Evolutionary conservation across 768 basidiomycete species (phyloP).

Genomic region (Rhodotorula paludigena): DNA sequence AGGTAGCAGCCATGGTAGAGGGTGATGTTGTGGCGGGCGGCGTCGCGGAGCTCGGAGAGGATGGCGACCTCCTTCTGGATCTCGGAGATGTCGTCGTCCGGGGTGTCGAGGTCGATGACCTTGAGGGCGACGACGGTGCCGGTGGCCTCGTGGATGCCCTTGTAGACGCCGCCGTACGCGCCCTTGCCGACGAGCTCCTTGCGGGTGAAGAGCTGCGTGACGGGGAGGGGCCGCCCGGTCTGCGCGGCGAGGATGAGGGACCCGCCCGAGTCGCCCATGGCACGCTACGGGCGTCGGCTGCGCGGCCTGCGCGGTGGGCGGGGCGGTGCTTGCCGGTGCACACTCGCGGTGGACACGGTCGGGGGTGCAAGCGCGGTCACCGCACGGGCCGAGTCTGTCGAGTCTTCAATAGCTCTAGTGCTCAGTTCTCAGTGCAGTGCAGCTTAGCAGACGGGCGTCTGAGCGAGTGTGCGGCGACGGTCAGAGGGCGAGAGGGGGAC

Average conservation of each 20-base stretch:
- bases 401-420: too few species aligned
- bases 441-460: too few species aligned
- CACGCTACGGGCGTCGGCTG: too few species aligned
- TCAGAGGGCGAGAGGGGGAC: too few species aligned
- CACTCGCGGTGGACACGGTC: too few species aligned
- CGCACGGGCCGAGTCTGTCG: too few species aligned
- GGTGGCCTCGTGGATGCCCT: conserved; percentile 70
- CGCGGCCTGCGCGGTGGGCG: too few species aligned
- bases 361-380: too few species aligned
- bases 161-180: conserved; percentile 92
- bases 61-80: conserved; percentile 95
- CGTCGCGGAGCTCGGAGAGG: conserved; percentile 73
- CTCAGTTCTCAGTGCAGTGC: too few species aligned
- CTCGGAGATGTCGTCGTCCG: conserved; percentile 92
- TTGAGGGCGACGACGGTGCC: conserved; percentile 92
- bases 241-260: conserved; percentile 18
- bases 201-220: conserved; percentile 17
- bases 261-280: not conserved
- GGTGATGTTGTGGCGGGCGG: conserved; percentile 79
- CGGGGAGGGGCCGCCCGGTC: not conserved
- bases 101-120: conserved; percentile 94
- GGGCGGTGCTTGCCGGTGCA: too few species aligned
- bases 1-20: conserved; percentile 95
- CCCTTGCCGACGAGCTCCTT: conserved; percentile 59
- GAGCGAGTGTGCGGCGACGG: too few species aligned